Percentiles rank a stretch among this genome's conserved stretches.
These are phyloP conservation scores for Laburnicola sp. DNA, from an alignment of 2,329 filamentous ascomycete genomes.

Conservation along the genomic window DNA sequence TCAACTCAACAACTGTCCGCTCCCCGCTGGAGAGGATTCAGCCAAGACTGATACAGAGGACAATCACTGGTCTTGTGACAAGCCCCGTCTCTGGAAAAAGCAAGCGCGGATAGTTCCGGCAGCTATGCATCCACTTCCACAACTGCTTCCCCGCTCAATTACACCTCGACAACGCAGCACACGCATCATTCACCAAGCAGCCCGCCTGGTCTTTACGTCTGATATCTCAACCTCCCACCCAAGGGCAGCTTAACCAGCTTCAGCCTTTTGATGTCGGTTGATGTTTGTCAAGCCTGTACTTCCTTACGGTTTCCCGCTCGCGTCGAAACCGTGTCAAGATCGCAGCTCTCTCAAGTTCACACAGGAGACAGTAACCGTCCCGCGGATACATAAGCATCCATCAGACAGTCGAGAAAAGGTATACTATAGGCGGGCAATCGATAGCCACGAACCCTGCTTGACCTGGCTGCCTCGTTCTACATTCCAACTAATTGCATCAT, in stretches of 20 bases:
- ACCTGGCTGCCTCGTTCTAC: constrained; percentile 23
- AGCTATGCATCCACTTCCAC: constrained; percentile 29
- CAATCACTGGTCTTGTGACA: constrained; percentile 42
- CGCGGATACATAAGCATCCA: constrained; percentile 44
- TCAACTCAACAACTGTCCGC: constrained; percentile 26
- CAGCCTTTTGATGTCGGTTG: constrained; percentile 61
- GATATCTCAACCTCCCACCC: constrained; percentile 19
- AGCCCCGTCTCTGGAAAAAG: constrained; percentile 26
- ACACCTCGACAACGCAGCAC: constrained; percentile 25
- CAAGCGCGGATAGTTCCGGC: constrained; percentile 21
- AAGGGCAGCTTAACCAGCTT: constrained; percentile 35
- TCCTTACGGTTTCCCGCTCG: constrained; percentile 60
- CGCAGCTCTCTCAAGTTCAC: constrained; percentile 59
- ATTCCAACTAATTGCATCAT: constrained; percentile 38
- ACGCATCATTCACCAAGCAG: constrained; percentile 22
- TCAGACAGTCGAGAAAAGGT: constrained; percentile 35
- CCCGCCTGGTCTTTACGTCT: constrained; percentile 23
- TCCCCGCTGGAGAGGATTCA: constrained; percentile 19
- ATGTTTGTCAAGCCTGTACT: constrained; percentile 57
- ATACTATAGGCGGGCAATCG: constrained; percentile 43
- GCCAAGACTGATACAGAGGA: constrained; percentile 39
- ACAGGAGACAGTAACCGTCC: constrained; percentile 57
- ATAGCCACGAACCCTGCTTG: constrained; percentile 38
- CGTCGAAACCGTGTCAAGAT: constrained; percentile 60
- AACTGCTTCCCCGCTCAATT: constrained; percentile 23